Conservation (phyloP, 371 early-diverging fungal genomes). For the Mucor circinelloides region DNA sequence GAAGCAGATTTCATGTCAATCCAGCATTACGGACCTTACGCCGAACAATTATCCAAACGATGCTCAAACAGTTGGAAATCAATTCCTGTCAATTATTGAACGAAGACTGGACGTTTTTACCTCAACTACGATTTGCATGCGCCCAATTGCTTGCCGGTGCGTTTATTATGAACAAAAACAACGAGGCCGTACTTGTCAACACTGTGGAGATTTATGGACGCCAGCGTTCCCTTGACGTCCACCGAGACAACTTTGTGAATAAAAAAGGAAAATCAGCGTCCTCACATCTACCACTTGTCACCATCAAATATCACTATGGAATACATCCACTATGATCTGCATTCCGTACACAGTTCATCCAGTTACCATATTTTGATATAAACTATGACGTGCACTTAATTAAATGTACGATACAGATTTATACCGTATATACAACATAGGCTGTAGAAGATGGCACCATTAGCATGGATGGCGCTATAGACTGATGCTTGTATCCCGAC, state of each 20-base stretch:
- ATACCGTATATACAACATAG: no score
- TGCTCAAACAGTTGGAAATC: slow-evolving; percentile 13
- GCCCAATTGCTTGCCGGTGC: slow-evolving; percentile 24
- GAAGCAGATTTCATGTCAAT: slow-evolving; percentile 21
- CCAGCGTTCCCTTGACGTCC: slow-evolving; percentile 6
- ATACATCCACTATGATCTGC: no score
- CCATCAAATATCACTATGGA: slow-evolving; percentile 15
- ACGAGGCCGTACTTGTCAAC: slow-evolving; percentile 24
- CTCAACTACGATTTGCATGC: slow-evolving; percentile 27
- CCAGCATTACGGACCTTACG: slow-evolving; percentile 19
- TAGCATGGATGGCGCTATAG: no score
- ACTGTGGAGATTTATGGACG: slow-evolving; percentile 16
- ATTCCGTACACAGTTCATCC: no score
- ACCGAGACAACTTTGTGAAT: slow-evolving; percentile 3
- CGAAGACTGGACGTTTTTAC: slow-evolving; percentile 23
- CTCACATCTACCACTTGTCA: slow-evolving; percentile 19
- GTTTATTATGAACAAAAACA: slow-evolving; percentile 22
- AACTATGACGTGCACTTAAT: no score
- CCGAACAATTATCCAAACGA: slow-evolving; percentile 14
- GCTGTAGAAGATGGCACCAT: no score
- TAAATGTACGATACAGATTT: no score
- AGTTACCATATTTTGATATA: no score
- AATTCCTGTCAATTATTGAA: slow-evolving; percentile 20
- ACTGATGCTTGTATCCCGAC: no score
- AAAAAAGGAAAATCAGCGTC: slow-evolving; percentile 11